Conservation (phyloP, 176 grass and related monocot genomes). For the Zoysia japonica region DNA sequence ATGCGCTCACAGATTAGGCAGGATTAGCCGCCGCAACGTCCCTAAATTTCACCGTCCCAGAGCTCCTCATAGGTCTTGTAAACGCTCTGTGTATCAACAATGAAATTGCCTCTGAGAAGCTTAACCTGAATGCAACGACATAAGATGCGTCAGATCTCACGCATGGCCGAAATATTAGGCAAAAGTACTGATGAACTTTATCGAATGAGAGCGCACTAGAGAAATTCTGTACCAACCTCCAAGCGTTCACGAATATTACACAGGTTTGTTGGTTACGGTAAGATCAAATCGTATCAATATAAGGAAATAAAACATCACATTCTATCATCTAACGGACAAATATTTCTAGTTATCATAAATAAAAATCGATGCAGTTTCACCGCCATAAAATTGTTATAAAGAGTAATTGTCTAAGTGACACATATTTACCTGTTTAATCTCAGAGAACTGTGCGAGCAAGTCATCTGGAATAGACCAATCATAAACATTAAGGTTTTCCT, state of each 20-base stretch:
- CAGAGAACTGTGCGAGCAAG: slow-evolving; percentile 53
- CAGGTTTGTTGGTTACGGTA: too few relatives aligned
- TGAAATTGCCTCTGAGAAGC: slow-evolving; percentile 53
- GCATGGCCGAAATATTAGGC: neutral
- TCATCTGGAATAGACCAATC: slow-evolving; percentile 80
- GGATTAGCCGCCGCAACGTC: too few relatives aligned
- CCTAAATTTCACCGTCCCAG: slow-evolving; percentile 59
- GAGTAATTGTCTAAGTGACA: neutral
- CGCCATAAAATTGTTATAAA: neutral
- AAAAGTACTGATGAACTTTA: too few relatives aligned
- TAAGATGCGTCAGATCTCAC: neutral
- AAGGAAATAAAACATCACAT: too few relatives aligned
- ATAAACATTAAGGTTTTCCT: slow-evolving; percentile 65
- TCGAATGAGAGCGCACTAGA: too few relatives aligned
- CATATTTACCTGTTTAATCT: slow-evolving; percentile 69
- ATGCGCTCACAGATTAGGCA: too few relatives aligned
- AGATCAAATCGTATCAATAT: too few relatives aligned
- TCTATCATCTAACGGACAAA: too few relatives aligned
- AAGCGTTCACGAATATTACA: too few relatives aligned
- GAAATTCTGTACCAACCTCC: too few relatives aligned
- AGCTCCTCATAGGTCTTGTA: slow-evolving; percentile 65
- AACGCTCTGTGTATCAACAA: slow-evolving; percentile 41
- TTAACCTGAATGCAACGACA: slow-evolving; percentile 45
- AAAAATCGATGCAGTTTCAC: neutral
- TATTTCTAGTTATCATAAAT: too few relatives aligned